phyloP scores from a whole-genome alignment of 2,329 filamentous ascomycete species.

The Colletotrichum tropicicola region DNA sequence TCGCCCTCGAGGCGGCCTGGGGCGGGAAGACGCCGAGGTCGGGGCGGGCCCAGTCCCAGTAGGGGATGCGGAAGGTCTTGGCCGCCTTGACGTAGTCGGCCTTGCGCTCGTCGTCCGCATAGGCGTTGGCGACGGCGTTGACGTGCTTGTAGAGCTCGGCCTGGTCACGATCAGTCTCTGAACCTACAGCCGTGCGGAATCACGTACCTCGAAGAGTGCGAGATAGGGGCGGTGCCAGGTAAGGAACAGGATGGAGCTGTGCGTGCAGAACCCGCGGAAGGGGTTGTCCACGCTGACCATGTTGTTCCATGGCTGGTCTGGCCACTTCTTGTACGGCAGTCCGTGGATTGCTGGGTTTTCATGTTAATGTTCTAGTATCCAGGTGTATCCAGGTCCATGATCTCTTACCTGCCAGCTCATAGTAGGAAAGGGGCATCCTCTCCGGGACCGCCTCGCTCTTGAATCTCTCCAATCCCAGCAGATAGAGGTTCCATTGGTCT shows the following conservation, averaged over 20 bases:
- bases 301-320: constrained; percentile 27
- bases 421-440: constrained; percentile 16
- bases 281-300: constrained; percentile 36
- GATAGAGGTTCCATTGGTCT: constrained; percentile 27
- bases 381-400: too few relatives aligned
- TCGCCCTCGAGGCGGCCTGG: constrained; percentile 28
- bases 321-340: constrained; percentile 40
- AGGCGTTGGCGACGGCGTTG: constrained; percentile 34
- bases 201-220: constrained; percentile 63
- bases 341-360: constrained; percentile 41
- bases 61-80: constrained; percentile 40
- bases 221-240: constrained; percentile 75
- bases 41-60: constrained; percentile 43
- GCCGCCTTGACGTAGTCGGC: constrained; percentile 38
- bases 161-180: constrained; percentile 18
- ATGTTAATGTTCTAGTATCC: constrained; percentile 14
- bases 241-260: constrained; percentile 68
- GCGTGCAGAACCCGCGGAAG: constrained; percentile 71
- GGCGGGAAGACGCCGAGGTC: constrained; percentile 32
- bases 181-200: accelerated
- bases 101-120: constrained; percentile 30
- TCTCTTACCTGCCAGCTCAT: constrained; percentile 14
- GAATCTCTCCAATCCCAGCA: constrained; percentile 24
- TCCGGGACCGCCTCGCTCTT: constrained; percentile 8
- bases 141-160: constrained; percentile 36